Conservation (phyloP, 768 basidiomycete species). For the Hygrocybe punicea region DNA sequence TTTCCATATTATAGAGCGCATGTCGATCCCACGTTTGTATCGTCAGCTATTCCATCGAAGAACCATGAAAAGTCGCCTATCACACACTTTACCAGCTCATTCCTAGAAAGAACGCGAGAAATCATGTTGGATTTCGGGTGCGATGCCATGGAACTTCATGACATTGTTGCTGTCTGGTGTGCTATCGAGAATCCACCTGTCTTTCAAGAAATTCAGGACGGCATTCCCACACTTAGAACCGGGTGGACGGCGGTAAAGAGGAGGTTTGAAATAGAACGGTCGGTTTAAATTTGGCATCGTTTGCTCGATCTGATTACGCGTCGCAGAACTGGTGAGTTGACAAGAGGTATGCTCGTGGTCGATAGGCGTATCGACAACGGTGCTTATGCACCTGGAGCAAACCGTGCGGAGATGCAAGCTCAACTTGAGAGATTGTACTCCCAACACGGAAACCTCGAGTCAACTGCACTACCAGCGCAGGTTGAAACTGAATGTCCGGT, state of each 20-base stretch:
- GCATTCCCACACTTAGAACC: conserved; percentile 26
- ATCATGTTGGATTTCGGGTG: conserved; percentile 78
- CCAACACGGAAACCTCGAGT: conserved; percentile 40
- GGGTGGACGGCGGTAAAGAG: conserved; percentile 59
- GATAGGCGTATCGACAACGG: conserved; percentile 67
- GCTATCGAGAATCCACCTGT: conserved; percentile 67
- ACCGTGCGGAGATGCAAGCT: conserved; percentile 60
- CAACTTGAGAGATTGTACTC: conserved; percentile 39
- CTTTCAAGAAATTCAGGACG: conserved; percentile 19
- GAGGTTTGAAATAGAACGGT: conserved; percentile 72
- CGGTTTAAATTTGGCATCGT: conserved; percentile 6
- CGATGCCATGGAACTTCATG: conserved; percentile 87
- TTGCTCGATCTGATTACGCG: background rate
- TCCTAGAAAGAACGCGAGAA: conserved; percentile 70
- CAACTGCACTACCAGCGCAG: conserved; percentile 51
- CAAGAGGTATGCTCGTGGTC: conserved; percentile 83
- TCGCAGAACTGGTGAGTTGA: conserved; percentile 67
- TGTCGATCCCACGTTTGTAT: conserved; percentile 63
- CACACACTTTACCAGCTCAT: conserved; percentile 73
- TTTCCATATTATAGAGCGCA: conserved; percentile 57
- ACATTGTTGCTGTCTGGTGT: conserved; percentile 87
- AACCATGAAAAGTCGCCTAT: conserved; percentile 53
- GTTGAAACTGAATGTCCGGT: conserved; percentile 45
- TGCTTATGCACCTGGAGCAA: conserved; percentile 63
- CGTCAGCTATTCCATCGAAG: conserved; percentile 47